Evolutionary conservation across 192 early-diverging fungal genomes (phyloP), one percentile per base, ranked within the genome.

Genomic region (Coemansia sp.): DNA sequence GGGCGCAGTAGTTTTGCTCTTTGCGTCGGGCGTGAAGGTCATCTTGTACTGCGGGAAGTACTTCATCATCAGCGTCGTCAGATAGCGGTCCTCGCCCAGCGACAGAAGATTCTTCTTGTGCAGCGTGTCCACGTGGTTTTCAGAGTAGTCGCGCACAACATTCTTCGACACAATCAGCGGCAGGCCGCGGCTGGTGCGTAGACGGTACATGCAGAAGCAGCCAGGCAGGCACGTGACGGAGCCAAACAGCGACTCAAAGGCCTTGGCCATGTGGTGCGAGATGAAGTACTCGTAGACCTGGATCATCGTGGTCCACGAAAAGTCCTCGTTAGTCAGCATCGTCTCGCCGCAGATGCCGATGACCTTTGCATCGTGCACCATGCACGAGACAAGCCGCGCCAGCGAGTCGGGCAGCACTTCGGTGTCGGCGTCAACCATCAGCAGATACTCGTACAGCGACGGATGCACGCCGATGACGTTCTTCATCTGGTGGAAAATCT

Each of bases 91-190:
- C 84, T 98, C 97, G 65, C 97, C 97, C 12, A 98, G 87, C 49
- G 90, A 89, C 56, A 98, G 85, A 81, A 98, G 77, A 71, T 99
- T 99, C 91, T 99, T 99, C 76, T 94, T 89, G 85, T 99, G 97
- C 48, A 99, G 79, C 5, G 97, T 99, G 73, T 98, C 94, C 39
- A 98, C 95, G 15, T 85, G 83, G 74, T 94, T 95, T 54, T 95
- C 92, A 1, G 91, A 88, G 72, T 99, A 99, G 36, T 95, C 94
- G 21, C 85, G 76, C 65, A 99, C 82, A 18, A 98, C 85, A 37
- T 87, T 82, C 49, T 88, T 88, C 22, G 92, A 86, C 46, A 95
- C 90, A 26, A 98, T 88, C 37, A 97, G 76, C 26, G 97, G 95
- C 49, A 80, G 78, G 36, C 84, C 85, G 67, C 90, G 89, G 48